Percentiles rank a stretch among this genome's conserved stretches.
phyloP scores from a whole-genome alignment of 1,139 yeast genomes.

The Arxiozyma telluris region DNA sequence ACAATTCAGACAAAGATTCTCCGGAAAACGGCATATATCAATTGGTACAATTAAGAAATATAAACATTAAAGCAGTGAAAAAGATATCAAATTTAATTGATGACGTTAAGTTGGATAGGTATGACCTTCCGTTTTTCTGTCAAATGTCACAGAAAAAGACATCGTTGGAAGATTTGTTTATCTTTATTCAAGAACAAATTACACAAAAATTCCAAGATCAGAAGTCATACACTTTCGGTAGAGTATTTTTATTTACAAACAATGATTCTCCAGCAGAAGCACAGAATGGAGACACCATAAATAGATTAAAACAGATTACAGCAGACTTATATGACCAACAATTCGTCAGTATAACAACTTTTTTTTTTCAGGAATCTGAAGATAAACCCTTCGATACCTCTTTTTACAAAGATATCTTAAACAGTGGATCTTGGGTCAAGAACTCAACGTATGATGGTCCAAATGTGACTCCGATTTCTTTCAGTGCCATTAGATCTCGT shows the following conservation, averaged over 20 bases:
- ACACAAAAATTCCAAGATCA: slow-evolving; percentile 25
- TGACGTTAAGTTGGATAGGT: slow-evolving; percentile 21
- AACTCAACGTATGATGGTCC: slow-evolving; percentile 31
- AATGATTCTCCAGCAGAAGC: slow-evolving; percentile 44
- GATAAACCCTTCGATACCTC: slow-evolving; percentile 40
- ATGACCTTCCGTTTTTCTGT: slow-evolving; percentile 21
- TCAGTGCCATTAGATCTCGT: slow-evolving; percentile 39
- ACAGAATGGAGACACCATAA: slow-evolving; percentile 29
- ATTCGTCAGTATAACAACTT: slow-evolving; percentile 50
- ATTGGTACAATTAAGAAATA: slow-evolving; percentile 34
- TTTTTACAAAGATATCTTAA: slow-evolving; percentile 49
- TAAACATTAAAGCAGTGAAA: slow-evolving; percentile 36
- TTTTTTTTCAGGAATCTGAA: slow-evolving; percentile 41
- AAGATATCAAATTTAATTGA: slow-evolving; percentile 33
- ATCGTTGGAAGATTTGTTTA: slow-evolving; percentile 30
- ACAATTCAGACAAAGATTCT: slow-evolving; percentile 36
- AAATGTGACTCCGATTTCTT: slow-evolving; percentile 37
- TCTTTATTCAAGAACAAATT: slow-evolving; percentile 34
- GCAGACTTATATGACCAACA: slow-evolving; percentile 46
- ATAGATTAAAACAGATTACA: slow-evolving; percentile 47
- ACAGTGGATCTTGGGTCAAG: slow-evolving; percentile 20
- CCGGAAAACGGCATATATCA: slow-evolving; percentile 30
- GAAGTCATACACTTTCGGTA: slow-evolving; percentile 34
- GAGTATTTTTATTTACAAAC: slow-evolving; percentile 51
- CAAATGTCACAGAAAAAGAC: slow-evolving; percentile 15